phyloP scores from a whole-genome alignment of 306 rosid species.

The Herpetospermum pedunculosum region DNA sequence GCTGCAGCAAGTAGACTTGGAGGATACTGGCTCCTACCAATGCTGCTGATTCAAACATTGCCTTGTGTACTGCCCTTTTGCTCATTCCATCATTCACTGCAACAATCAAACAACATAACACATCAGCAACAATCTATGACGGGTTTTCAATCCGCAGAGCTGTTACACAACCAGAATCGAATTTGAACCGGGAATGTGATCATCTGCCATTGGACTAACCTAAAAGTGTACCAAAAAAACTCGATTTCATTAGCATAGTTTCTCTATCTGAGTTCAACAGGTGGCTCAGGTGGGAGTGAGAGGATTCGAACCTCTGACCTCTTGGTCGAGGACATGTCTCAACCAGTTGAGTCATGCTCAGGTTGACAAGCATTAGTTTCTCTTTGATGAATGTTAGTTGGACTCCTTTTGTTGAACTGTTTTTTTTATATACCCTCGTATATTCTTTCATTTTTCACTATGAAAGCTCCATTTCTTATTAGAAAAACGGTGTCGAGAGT shows the following conservation, averaged over 20 bases:
- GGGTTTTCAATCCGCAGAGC: not conserved
- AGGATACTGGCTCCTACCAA: conserved; percentile 63
- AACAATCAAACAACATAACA: conserved; percentile 19
- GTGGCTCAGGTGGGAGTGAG: too few relatives aligned
- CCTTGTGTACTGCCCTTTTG: conserved; percentile 69
- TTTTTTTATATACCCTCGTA: too few relatives aligned
- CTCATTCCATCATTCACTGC: conserved; percentile 92
- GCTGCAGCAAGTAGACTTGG: conserved; percentile 69
- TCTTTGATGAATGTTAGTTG: not conserved
- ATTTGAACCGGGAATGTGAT: not conserved
- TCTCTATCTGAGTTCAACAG: too few relatives aligned
- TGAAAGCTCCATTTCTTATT: too few relatives aligned
- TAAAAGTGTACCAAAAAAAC: not conserved
- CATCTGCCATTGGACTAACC: not conserved
- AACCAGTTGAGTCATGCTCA: too few relatives aligned
- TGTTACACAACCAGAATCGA: not conserved
- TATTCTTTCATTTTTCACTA: too few relatives aligned
- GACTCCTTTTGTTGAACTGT: too few relatives aligned
- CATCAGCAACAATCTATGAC: not conserved
- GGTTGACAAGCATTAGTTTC: not conserved
- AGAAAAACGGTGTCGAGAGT: too few relatives aligned
- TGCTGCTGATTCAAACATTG: conserved; percentile 62
- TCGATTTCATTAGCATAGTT: too few relatives aligned
- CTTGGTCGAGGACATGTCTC: too few relatives aligned
- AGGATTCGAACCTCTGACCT: too few relatives aligned